A percentile compares a stretch with the other conserved stretches of the same genome.
Conservation (phyloP, 148 eudicot species). For the Rheum nobile region DNA sequence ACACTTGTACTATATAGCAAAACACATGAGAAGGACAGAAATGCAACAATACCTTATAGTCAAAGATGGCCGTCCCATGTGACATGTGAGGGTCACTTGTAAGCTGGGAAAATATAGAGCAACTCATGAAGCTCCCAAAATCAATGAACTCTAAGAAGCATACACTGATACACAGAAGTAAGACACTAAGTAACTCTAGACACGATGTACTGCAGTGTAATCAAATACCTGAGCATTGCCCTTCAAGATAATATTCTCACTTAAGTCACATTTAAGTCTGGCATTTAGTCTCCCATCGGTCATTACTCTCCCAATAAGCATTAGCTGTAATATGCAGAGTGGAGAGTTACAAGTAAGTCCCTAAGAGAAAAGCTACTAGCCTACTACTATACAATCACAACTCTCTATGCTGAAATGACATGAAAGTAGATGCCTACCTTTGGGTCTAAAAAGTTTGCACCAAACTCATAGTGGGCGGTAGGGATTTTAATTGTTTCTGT, state of each 20-base stretch:
- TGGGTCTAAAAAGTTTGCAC: slow-evolving; percentile 87
- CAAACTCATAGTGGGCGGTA: slow-evolving; percentile 86
- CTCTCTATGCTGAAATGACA: neutral
- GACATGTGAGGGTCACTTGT: slow-evolving; percentile 87
- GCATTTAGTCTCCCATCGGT: slow-evolving; percentile 87
- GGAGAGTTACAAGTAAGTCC: no score
- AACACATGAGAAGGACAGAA: neutral
- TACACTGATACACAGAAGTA: neutral
- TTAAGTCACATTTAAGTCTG: slow-evolving; percentile 74
- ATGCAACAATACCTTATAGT: slow-evolving; percentile 55
- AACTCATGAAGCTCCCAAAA: neutral
- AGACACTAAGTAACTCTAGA: neutral
- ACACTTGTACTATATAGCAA: no score
- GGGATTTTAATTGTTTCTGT: slow-evolving; percentile 81
- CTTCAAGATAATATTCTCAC: slow-evolving; percentile 69
- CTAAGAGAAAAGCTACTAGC: no score
- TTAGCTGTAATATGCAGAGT: slow-evolving; percentile 29
- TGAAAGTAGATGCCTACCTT: slow-evolving; percentile 40
- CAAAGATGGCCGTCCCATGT: slow-evolving; percentile 69
- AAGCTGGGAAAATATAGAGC: slow-evolving; percentile 37
- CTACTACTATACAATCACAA: neutral
- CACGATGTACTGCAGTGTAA: no score
- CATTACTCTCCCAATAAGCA: slow-evolving; percentile 83
- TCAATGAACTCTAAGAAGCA: neutral
- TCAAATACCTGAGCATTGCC: slow-evolving; percentile 52